Conservation (phyloP, 371 early-diverging fungal genomes). For the Basidiobolus meristosporus region DNA sequence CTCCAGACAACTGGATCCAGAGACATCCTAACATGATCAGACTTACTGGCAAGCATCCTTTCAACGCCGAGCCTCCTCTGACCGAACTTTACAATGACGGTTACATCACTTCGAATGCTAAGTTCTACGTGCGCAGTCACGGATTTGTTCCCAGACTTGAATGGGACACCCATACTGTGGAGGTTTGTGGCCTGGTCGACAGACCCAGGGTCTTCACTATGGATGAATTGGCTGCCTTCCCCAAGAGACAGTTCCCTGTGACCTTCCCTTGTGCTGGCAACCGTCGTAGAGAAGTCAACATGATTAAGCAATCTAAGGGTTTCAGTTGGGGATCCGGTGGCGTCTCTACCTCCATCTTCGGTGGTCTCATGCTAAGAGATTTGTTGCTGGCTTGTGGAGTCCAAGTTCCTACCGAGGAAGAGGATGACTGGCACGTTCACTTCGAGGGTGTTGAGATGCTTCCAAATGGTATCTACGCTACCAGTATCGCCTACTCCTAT, state of each 20-base stretch:
- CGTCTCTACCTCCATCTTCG: conserved; percentile 57
- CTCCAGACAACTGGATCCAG: conserved; percentile 22
- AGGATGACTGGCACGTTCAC: conserved; percentile 34
- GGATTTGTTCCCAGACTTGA: conserved; percentile 54
- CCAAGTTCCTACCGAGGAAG: conserved; percentile 4
- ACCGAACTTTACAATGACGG: conserved; percentile 17
- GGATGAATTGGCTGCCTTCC: conserved; percentile 26
- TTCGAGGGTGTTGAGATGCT: conserved; percentile 46
- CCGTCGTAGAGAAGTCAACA: conserved; percentile 59
- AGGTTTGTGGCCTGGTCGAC: conserved; percentile 22
- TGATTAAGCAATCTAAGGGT: conserved; percentile 44
- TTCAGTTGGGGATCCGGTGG: conserved; percentile 54
- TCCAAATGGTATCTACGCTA: conserved; percentile 49
- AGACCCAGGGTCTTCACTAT: conserved; percentile 21
- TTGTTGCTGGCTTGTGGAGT: conserved; percentile 33
- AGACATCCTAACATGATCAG: conserved; percentile 21
- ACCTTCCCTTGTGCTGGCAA: conserved; percentile 72
- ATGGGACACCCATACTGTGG: conserved; percentile 13
- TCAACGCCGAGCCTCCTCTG: conserved; percentile 27
- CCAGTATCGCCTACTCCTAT: conserved; percentile 46
- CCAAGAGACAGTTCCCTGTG: conserved; percentile 22
- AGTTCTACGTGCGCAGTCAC: conserved; percentile 64
- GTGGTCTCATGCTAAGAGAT: conserved; percentile 56
- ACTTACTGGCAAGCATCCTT: conserved; percentile 29
- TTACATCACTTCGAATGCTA: conserved; percentile 25